Conservation (phyloP, 2,329 filamentous ascomycete species). For the Sphaerulina musiva region DNA sequence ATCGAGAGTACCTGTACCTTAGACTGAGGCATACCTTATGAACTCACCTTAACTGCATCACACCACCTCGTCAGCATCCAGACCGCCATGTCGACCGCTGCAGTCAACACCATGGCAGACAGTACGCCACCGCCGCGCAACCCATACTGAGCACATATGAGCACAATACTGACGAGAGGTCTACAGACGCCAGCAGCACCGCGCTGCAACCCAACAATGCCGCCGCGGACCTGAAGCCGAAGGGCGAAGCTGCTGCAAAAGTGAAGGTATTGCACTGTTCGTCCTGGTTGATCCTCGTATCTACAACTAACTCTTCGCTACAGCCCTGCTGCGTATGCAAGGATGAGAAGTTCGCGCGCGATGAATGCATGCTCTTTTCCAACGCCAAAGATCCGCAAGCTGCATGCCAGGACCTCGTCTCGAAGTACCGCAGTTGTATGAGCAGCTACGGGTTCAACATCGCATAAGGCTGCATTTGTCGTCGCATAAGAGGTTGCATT, state of each 20-base stretch:
- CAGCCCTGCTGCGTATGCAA: slow-evolving; percentile 98
- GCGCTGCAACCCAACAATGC: slow-evolving; percentile 38
- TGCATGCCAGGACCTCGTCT: slow-evolving; percentile 76
- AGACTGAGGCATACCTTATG: not conserved
- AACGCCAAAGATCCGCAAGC: slow-evolving; percentile 71
- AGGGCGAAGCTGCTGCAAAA: slow-evolving; percentile 37
- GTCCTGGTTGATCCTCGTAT: not conserved
- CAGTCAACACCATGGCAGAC: not conserved
- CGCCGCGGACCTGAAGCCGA: slow-evolving; percentile 41
- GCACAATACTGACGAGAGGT: slow-evolving; percentile 4
- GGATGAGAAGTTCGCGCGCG: slow-evolving; percentile 81
- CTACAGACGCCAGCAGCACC: slow-evolving; percentile 7
- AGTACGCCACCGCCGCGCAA: slow-evolving; percentile 9
- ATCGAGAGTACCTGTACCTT: too few species aligned
- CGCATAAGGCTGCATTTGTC: slow-evolving; percentile 11
- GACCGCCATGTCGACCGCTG: slow-evolving; percentile 6
- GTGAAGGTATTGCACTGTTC: slow-evolving; percentile 35
- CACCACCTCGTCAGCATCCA: slow-evolving; percentile 13
- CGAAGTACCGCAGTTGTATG: slow-evolving; percentile 89
- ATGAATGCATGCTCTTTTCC: slow-evolving; percentile 99
- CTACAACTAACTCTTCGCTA: not conserved
- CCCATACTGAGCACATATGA: not conserved
- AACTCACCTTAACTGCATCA: not conserved
- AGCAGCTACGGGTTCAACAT: slow-evolving; percentile 80
- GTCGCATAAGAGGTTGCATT: not conserved